These are phyloP conservation scores for Talaromyces marneffei DNA, from an alignment of 2,329 filamentous ascomycete species.

Conservation along the genomic window DNA sequence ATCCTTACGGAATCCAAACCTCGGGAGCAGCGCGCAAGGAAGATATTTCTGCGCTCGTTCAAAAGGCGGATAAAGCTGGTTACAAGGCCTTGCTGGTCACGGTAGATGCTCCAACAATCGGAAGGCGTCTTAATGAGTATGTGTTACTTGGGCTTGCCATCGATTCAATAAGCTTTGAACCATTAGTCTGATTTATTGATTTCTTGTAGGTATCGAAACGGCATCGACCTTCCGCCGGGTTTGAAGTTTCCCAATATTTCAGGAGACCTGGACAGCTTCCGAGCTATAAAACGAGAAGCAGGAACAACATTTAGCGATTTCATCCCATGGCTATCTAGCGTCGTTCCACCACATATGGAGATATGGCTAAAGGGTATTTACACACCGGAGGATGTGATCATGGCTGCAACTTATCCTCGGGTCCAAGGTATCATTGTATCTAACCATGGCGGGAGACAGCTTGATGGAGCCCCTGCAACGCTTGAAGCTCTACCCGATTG, in stretches of 20 bases:
- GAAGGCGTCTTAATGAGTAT: not conserved
- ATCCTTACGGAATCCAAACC: not conserved
- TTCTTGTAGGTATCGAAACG: not conserved
- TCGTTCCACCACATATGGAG: not conserved
- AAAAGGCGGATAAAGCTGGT: not conserved
- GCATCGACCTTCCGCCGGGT: not conserved
- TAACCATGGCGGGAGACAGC: conserved; percentile 43
- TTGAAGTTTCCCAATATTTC: not conserved
- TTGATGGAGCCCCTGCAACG: conserved; percentile 40
- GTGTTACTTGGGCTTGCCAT: too few relatives aligned
- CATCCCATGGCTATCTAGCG: not conserved
- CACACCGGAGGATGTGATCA: not conserved
- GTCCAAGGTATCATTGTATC: conserved; percentile 22
- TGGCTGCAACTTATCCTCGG: conserved; percentile 16
- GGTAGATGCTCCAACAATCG: conserved; percentile 17
- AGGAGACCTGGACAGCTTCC: not conserved
- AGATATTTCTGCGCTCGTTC: not conserved
- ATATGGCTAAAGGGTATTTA: not conserved
- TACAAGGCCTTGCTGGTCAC: conserved; percentile 21
- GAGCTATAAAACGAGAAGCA: not conserved
- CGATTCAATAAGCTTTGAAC: too few relatives aligned
- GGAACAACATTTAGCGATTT: not conserved
- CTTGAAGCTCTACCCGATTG: conserved; percentile 39
- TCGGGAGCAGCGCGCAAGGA: not conserved
- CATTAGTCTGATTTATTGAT: too few relatives aligned